Percentiles rank a stretch among this genome's conserved stretches.
Conservation (phyloP, 805 yeast genomes). For the Pichia paraexigua region DNA sequence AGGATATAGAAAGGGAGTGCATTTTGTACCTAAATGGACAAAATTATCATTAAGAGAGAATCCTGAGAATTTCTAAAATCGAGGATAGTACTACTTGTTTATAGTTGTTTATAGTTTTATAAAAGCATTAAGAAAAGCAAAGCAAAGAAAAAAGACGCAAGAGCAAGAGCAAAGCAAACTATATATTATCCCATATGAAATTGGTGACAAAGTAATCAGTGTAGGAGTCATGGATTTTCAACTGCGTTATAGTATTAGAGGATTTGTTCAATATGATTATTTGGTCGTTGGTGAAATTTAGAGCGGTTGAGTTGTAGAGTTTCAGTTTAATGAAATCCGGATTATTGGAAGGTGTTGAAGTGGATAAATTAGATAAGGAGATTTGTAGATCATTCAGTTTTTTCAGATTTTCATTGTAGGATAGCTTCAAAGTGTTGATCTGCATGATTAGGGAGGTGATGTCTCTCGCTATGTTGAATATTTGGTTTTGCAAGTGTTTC, state of each 20-base stretch:
- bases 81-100: neutral
- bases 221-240: slow-evolving; percentile 45
- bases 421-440: slow-evolving; percentile 33
- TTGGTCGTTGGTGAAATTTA: slow-evolving; percentile 37
- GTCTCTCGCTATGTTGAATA: slow-evolving; percentile 44
- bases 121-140: neutral
- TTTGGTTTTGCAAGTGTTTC: slow-evolving; percentile 34
- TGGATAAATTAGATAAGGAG: slow-evolving; percentile 16
- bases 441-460: slow-evolving; percentile 42
- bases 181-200: slow-evolving; percentile 67
- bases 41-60: slow-evolving; percentile 71
- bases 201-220: slow-evolving; percentile 66
- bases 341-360: slow-evolving; percentile 22
- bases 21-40: slow-evolving; percentile 88
- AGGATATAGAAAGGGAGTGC: slow-evolving; percentile 83
- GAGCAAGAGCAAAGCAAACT: neutral
- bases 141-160: neutral
- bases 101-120: neutral
- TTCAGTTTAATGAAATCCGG: slow-evolving; percentile 43
- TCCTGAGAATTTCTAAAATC: slow-evolving; percentile 60
- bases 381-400: slow-evolving; percentile 28
- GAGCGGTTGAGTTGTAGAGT: slow-evolving; percentile 53
- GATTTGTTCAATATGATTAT: slow-evolving; percentile 43
- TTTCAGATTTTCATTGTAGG: slow-evolving; percentile 31
- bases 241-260: slow-evolving; percentile 38